These are phyloP conservation scores for Yamadazyma songkhlaensis DNA, from an alignment of 1,139 yeast species.

Conservation along the genomic window DNA sequence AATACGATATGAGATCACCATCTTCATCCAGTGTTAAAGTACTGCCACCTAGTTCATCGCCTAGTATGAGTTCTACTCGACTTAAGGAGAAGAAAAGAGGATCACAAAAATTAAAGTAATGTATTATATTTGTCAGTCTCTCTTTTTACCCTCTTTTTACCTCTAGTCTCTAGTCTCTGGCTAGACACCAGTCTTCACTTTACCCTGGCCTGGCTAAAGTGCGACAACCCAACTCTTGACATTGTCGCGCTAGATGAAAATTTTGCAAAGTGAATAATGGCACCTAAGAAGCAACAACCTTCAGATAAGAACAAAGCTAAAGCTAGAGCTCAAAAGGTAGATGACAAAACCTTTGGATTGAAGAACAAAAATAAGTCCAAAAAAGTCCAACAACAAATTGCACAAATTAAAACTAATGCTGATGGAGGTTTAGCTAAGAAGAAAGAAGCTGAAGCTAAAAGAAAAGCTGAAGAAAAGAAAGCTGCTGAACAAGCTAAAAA, in stretches of 20 bases:
- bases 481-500: conserved; percentile 87
- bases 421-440: conserved; percentile 63
- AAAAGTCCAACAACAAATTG: conserved; percentile 83
- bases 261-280: conserved; percentile 37
- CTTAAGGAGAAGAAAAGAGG: conserved; percentile 17
- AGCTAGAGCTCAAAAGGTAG: conserved; percentile 67
- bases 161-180: no score
- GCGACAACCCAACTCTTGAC: no score
- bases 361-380: conserved; percentile 92
- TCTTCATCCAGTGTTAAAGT: conserved; percentile 5
- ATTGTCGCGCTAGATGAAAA: neutral
- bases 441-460: conserved; percentile 74
- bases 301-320: conserved; percentile 62
- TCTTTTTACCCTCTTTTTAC: neutral
- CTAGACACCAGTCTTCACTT: no score
- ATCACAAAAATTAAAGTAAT: conserved; percentile 20
- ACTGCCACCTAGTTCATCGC: conserved; percentile 11
- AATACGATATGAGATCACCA: conserved; percentile 7
- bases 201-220: no score
- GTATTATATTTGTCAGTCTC: neutral
- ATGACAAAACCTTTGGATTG: conserved; percentile 92
- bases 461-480: conserved; percentile 80
- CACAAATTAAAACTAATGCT: conserved; percentile 67
- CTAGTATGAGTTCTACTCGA: conserved; percentile 11
- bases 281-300: conserved; percentile 69